phyloP scores from a whole-genome alignment of 306 rosid species.

The Acacia acuminata region DNA sequence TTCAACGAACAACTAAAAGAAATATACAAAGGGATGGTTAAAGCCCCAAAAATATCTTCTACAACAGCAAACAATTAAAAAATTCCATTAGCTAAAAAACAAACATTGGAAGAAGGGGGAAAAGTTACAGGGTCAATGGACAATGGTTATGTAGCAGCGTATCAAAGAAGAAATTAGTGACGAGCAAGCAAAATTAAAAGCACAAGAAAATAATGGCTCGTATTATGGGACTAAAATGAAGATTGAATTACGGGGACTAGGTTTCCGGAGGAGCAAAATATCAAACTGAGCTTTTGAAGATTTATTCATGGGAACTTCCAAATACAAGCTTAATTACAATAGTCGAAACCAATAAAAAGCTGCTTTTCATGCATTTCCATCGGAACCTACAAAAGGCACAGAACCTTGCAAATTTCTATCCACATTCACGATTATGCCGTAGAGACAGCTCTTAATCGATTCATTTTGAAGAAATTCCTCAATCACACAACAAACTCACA shows the following conservation, averaged over 20 bases:
- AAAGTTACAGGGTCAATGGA: not conserved
- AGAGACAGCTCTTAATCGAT: not conserved
- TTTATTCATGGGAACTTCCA: not conserved
- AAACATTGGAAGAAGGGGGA: not conserved
- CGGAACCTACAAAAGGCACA: not conserved
- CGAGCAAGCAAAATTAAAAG: not conserved
- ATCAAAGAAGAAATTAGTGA: not conserved
- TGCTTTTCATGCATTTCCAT: conserved; percentile 1
- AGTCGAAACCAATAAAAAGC: not conserved
- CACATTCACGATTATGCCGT: not conserved
- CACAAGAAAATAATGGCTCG: too few species aligned
- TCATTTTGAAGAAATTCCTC: not conserved
- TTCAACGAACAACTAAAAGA: not conserved
- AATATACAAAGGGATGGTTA: not conserved
- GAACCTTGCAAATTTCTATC: conserved; percentile 1
- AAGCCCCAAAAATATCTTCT: not conserved
- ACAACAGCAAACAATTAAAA: not conserved
- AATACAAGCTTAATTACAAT: not conserved
- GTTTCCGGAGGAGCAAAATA: not conserved
- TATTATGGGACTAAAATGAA: not conserved
- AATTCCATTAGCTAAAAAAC: not conserved
- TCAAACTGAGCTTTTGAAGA: not conserved
- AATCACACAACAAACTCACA: conserved; percentile 12
- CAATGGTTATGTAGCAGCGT: not conserved
- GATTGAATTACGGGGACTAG: not conserved